These are phyloP conservation scores for Pythium periplocum DNA, from an alignment of 352 stramenopile genomes.

Conservation along the genomic window DNA sequence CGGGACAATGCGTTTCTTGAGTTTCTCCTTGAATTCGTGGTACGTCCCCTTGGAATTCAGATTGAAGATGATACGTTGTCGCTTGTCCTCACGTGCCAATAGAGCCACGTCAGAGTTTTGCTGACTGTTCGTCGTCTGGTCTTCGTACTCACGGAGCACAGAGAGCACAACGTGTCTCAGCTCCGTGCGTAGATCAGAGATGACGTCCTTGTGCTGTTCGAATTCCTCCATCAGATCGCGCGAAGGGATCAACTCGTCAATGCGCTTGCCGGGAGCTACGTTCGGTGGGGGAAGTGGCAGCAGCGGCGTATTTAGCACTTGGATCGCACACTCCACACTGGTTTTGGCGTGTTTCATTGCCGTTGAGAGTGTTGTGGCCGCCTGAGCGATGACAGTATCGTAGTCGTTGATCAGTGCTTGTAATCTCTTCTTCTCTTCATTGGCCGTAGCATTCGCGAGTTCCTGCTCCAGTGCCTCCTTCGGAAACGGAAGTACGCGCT, in stretches of 20 bases:
- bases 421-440: constrained; percentile 75
- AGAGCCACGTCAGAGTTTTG: constrained; percentile 4
- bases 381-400: constrained; percentile 28
- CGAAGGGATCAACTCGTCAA: constrained; percentile 47
- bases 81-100: constrained; percentile 52
- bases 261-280: constrained; percentile 19
- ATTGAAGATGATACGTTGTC: constrained; percentile 66
- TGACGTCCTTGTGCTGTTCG: constrained; percentile 34
- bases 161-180: constrained; percentile 48
- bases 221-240: constrained; percentile 42
- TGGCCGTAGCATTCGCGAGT: constrained; percentile 32
- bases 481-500: constrained; percentile 24
- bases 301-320: constrained; percentile 32
- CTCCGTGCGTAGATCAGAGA: constrained; percentile 45
- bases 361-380: constrained; percentile 18
- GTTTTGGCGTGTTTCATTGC: constrained; percentile 24
- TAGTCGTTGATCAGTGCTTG: constrained; percentile 62
- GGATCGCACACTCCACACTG: constrained; percentile 18
- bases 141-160: constrained; percentile 65
- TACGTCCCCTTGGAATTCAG: constrained; percentile 76
- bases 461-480: constrained; percentile 55
- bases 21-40: constrained; percentile 75
- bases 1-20: constrained; percentile 77
- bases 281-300: constrained; percentile 29
- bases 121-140: constrained; percentile 11